Percentiles rank a stretch among this genome's conserved stretches.
Evolutionary conservation across 2,329 filamentous ascomycete species (phyloP).

Genomic region (Aspergillus sp.): DNA sequence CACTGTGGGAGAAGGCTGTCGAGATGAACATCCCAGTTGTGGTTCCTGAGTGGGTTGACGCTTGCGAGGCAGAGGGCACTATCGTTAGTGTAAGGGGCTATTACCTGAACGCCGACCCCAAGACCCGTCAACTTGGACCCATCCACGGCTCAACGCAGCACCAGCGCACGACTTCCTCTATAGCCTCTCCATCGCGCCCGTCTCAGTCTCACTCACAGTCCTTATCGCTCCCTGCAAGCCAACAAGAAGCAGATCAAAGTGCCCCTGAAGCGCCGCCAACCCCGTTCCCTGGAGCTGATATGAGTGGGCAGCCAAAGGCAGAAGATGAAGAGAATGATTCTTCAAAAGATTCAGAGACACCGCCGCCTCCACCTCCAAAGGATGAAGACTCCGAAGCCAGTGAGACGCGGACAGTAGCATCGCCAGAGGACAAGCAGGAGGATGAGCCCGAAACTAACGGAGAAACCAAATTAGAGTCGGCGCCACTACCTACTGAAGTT

Average conservation of each 20-base stretch:
- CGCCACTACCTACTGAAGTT: slow-evolving; percentile 11
- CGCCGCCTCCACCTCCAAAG: slow-evolving; percentile 31
- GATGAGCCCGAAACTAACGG: not conserved
- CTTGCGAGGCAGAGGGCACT: slow-evolving; percentile 88
- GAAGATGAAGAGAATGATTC: slow-evolving; percentile 25
- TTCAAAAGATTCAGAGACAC: slow-evolving; percentile 24
- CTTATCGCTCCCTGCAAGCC: slow-evolving; percentile 23
- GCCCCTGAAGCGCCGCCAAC: slow-evolving; percentile 30
- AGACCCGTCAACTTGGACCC: slow-evolving; percentile 53
- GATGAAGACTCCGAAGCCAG: slow-evolving; percentile 20
- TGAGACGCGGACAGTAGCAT: slow-evolving; percentile 3
- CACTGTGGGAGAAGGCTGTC: slow-evolving; percentile 91
- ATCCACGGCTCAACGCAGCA: slow-evolving; percentile 34
- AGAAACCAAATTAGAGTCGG: slow-evolving; percentile 6
- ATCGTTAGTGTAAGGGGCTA: slow-evolving; percentile 95
- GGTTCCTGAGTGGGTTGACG: slow-evolving; percentile 93
- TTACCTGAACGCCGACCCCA: slow-evolving; percentile 83
- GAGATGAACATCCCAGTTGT: slow-evolving; percentile 99
- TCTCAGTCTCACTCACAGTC: slow-evolving; percentile 22
- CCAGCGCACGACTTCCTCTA: slow-evolving; percentile 34
- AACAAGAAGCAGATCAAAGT: slow-evolving; percentile 23
- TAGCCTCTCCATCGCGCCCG: slow-evolving; percentile 24
- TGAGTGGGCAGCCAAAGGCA: slow-evolving; percentile 28
- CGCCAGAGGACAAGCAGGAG: not conserved
- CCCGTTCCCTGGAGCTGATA: slow-evolving; percentile 34